Conservation (phyloP, 345 rosid genomes). For the Eucalyptus tenuipes region DNA sequence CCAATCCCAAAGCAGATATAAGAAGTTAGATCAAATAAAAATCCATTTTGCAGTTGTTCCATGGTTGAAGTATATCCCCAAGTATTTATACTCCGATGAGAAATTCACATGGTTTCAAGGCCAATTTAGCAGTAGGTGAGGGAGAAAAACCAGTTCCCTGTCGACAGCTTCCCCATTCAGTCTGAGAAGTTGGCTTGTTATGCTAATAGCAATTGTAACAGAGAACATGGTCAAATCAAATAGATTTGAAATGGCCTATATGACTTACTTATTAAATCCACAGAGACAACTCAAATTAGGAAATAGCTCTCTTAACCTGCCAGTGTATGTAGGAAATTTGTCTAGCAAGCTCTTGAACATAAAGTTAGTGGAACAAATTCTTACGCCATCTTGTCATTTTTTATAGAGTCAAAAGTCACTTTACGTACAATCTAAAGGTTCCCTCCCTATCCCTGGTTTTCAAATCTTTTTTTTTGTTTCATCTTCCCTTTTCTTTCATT, state of each 20-base stretch:
- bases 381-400: slow-evolving; percentile 7
- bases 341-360: neutral
- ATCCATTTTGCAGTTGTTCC: neutral
- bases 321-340: neutral
- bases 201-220: neutral
- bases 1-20: neutral
- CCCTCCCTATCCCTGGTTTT: slow-evolving; percentile 29
- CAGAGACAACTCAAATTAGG: neutral
- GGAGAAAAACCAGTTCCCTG: neutral
- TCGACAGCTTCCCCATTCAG: neutral
- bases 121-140: neutral
- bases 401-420: slow-evolving; percentile 8
- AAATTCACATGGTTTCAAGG: neutral
- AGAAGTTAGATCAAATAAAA: neutral
- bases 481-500: neutral
- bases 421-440: slow-evolving; percentile 21
- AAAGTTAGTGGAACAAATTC: slow-evolving; percentile 9
- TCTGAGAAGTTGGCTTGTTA: neutral
- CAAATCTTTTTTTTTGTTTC: neutral
- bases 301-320: neutral
- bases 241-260: neutral
- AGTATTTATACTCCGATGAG: neutral
- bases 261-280: neutral
- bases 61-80: neutral
- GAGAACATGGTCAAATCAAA: neutral